A percentile compares a stretch with the other conserved stretches of the same genome.
phyloP scores from a whole-genome alignment of 441 rosid species.

The Adansonia gregorii region DNA sequence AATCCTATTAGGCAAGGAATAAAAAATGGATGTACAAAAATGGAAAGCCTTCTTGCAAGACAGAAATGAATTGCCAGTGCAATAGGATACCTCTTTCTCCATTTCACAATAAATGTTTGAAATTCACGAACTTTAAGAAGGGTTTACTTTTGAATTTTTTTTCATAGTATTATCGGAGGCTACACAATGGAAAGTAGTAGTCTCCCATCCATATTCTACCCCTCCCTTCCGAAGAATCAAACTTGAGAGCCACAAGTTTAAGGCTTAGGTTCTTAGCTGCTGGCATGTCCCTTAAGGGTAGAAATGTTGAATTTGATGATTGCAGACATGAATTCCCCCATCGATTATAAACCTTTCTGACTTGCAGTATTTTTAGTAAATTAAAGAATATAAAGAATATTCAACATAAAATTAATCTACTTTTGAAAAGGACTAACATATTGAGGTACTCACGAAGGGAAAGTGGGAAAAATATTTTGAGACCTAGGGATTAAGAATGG shows the following conservation, averaged over 20 bases:
- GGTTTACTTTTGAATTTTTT: not conserved
- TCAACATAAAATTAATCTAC: not conserved
- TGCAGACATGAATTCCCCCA: not conserved
- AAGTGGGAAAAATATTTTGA: not conserved
- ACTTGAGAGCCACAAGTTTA: conserved; percentile 4
- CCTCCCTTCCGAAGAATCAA: conserved; percentile 17
- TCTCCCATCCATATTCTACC: not conserved
- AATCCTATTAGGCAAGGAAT: conserved; percentile 1
- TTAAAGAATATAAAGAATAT: not conserved
- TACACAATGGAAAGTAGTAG: not conserved
- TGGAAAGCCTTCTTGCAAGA: conserved; percentile 5
- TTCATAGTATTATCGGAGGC: conserved; percentile 1
- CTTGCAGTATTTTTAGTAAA: not conserved
- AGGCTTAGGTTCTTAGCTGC: conserved; percentile 3
- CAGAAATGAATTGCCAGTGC: not conserved
- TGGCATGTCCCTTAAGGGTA: not conserved
- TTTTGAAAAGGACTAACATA: conserved; percentile 6
- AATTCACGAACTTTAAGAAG: not conserved
- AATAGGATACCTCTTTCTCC: not conserved
- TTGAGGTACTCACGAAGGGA: conserved; percentile 7
- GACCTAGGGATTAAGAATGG: not conserved
- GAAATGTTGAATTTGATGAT: not conserved
- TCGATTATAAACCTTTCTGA: conserved; percentile 1
- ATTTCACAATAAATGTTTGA: not conserved
- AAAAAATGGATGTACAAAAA: not conserved